phyloP scores from a whole-genome alignment of 371 early-diverging fungal genomes.

The Rhizopus sp. region DNA sequence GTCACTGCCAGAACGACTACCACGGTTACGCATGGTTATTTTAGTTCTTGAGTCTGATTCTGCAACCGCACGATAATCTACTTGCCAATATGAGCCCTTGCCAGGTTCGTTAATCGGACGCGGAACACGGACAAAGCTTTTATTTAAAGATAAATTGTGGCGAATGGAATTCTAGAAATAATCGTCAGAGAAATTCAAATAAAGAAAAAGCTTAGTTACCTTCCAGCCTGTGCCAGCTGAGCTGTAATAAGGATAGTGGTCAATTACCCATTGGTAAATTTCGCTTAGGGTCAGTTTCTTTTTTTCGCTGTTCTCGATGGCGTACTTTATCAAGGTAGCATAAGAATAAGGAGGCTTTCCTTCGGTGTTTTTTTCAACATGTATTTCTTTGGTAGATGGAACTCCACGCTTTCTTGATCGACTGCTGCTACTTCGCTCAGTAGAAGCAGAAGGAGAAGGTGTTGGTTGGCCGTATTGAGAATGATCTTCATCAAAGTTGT shows the following conservation, averaged over 20 bases:
- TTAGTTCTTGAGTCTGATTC: slow-evolving; percentile 27
- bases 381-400: slow-evolving; percentile 15
- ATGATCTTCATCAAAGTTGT: slow-evolving; percentile 3
- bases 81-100: slow-evolving; percentile 96
- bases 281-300: slow-evolving; percentile 80
- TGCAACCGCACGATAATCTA: slow-evolving; percentile 51
- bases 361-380: slow-evolving; percentile 31
- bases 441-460: slow-evolving; percentile 27
- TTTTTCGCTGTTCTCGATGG: slow-evolving; percentile 71
- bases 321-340: slow-evolving; percentile 87
- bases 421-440: slow-evolving; percentile 28
- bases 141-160: slow-evolving; percentile 97
- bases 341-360: slow-evolving; percentile 85
- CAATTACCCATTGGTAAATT: slow-evolving; percentile 88
- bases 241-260: slow-evolving; percentile 73
- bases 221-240: slow-evolving; percentile 84
- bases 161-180: slow-evolving; percentile 90
- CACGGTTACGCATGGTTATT: slow-evolving; percentile 21
- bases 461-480: slow-evolving; percentile 26
- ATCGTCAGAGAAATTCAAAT: slow-evolving; percentile 1
- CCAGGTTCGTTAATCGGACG: slow-evolving; percentile 91
- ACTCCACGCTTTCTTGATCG: slow-evolving; percentile 16
- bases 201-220: slow-evolving; percentile 33
- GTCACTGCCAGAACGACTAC: slow-evolving; percentile 27
- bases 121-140: slow-evolving; percentile 90